Evolutionary conservation across 345 rosid genomes (phyloP).

Genomic region (Populus simonii): DNA sequence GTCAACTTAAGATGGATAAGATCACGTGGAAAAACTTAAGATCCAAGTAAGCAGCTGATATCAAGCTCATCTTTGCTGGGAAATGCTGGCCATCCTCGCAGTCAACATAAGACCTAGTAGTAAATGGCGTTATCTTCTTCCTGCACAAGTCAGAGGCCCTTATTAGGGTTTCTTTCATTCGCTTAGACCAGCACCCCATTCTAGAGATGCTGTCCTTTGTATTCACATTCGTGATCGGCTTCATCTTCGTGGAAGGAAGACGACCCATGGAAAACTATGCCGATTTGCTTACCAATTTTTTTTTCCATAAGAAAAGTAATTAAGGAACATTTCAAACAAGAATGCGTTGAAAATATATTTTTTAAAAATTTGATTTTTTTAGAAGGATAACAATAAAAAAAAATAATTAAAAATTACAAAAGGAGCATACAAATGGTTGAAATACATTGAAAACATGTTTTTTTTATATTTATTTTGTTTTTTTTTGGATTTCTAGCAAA

Average conservation of each 20-base stretch:
- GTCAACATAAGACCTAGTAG: background rate
- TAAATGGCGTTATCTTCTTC: background rate
- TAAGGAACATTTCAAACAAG: no score
- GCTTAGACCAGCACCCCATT: no score
- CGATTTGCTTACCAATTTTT: background rate
- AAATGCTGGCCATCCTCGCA: background rate
- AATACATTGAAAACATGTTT: no score
- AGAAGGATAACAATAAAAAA: no score
- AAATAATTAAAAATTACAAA: no score
- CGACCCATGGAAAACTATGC: background rate
- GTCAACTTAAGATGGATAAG: background rate
- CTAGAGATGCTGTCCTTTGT: no score
- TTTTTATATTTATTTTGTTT: no score
- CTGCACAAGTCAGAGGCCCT: background rate
- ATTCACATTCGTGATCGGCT: background rate
- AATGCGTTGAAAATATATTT: no score
- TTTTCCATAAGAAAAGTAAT: no score
- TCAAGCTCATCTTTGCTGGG: background rate
- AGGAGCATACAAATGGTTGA: no score
- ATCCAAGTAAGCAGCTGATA: background rate
- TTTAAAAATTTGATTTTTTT: no score
- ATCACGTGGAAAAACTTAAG: background rate
- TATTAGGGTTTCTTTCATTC: background rate
- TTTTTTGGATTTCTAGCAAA: no score
- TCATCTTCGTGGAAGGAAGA: background rate